These are phyloP conservation scores for Halophytophthora batemanensis DNA, from an alignment of 352 stramenopile genomes.

Conservation along the genomic window DNA sequence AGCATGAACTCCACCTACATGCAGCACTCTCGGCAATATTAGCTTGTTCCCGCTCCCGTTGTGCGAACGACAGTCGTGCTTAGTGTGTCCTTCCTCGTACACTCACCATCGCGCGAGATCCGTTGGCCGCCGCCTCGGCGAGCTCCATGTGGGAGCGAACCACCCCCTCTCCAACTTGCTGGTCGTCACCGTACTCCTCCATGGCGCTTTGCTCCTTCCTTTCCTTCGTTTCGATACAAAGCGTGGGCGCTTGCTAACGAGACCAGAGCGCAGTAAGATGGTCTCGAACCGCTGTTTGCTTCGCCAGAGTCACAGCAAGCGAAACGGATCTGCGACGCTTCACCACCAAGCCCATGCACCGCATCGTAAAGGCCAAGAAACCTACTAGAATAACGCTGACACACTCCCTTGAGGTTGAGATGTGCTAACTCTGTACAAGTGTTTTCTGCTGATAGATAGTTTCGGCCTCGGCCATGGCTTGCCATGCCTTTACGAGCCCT, in stretches of 20 bases:
- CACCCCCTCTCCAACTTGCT: constrained; percentile 38
- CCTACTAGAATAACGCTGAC: too few species aligned
- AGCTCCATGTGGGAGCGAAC: constrained; percentile 65
- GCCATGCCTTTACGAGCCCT: too few species aligned
- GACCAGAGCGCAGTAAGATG: too few species aligned
- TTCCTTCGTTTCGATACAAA: background rate
- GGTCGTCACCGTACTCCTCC: constrained; percentile 24
- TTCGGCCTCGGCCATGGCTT: too few species aligned
- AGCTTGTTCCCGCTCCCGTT: too few species aligned
- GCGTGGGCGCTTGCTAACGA: background rate
- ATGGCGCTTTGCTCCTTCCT: constrained; percentile 8
- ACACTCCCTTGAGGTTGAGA: too few species aligned
- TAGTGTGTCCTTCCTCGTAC: background rate
- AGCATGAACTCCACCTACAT: constrained; percentile 67
- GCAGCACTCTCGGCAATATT: too few species aligned
- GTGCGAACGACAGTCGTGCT: too few species aligned
- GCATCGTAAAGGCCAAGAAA: too few species aligned
- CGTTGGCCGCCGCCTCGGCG: constrained; percentile 59
- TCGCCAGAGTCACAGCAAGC: background rate
- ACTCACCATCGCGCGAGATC: constrained; percentile 52
- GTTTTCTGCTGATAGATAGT: too few species aligned
- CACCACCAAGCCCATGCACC: background rate
- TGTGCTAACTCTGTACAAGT: too few species aligned
- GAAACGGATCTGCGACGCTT: constrained; percentile 7
- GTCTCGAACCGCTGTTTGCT: background rate